These are phyloP conservation scores for Sphagnum fallax DNA, from an alignment of 228 moss, liverwort and hornwort genomes.

Conservation along the genomic window DNA sequence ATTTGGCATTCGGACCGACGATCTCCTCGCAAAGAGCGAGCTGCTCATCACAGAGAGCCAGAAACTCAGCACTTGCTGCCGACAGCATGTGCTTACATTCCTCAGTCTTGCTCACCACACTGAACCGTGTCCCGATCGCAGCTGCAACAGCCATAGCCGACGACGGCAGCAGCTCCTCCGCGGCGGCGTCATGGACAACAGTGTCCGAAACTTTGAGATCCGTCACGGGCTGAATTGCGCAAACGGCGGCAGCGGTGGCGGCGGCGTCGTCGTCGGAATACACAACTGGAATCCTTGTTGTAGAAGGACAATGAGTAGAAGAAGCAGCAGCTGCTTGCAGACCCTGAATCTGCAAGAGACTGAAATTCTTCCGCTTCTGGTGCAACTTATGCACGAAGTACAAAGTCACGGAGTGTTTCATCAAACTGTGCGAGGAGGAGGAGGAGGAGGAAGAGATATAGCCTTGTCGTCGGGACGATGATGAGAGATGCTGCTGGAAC, in stretches of 20 bases:
- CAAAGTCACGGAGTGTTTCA: neutral
- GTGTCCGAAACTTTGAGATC: conserved; percentile 26
- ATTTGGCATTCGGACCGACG: conserved; percentile 53
- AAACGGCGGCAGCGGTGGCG: neutral
- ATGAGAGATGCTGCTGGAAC: no score
- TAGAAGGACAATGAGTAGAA: conserved; percentile 9
- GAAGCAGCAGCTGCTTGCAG: conserved; percentile 13
- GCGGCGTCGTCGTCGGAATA: conserved; percentile 10
- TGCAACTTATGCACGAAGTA: neutral
- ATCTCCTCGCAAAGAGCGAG: conserved; percentile 73
- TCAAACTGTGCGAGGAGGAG: neutral
- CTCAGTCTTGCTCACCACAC: conserved; percentile 42
- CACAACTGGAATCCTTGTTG: conserved; percentile 4
- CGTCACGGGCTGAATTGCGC: conserved; percentile 23
- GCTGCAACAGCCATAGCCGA: conserved; percentile 78
- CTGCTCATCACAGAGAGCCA: conserved; percentile 75
- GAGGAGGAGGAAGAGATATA: no score
- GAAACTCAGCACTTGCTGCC: conserved; percentile 71
- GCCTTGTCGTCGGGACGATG: no score
- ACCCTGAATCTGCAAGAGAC: conserved; percentile 24
- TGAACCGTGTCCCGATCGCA: conserved; percentile 59
- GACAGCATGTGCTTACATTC: conserved; percentile 46
- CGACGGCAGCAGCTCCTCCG: conserved; percentile 34
- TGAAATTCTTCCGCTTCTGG: conserved; percentile 12
- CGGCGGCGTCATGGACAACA: conserved; percentile 13